These are phyloP conservation scores for Brassica incana DNA, from an alignment of 345 rosid species.

Conservation along the genomic window DNA sequence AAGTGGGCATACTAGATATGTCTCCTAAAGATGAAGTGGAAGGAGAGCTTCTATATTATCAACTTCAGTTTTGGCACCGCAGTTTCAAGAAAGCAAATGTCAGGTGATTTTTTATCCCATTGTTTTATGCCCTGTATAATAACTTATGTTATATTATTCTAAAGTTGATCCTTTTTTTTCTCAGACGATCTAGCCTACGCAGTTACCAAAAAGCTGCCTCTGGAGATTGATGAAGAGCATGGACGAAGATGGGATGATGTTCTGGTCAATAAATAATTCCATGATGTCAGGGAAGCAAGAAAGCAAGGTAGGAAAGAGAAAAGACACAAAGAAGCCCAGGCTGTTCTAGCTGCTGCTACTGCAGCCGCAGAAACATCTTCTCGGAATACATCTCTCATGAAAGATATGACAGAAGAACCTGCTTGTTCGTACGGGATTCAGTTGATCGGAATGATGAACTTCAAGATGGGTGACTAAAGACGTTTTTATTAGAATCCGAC, in stretches of 20 bases:
- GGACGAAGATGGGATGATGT: slow-evolving; percentile 77
- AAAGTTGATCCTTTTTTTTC: slow-evolving; percentile 16
- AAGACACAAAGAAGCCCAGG: slow-evolving; percentile 95
- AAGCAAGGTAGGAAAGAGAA: slow-evolving; percentile 95
- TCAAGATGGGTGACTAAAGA: no score
- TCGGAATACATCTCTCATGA: slow-evolving; percentile 78
- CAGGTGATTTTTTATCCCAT: slow-evolving; percentile 50
- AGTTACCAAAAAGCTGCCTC: slow-evolving; percentile 58
- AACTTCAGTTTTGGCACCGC: slow-evolving; percentile 65
- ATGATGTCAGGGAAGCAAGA: slow-evolving; percentile 82
- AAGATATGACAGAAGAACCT: slow-evolving; percentile 73
- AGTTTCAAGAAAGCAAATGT: slow-evolving; percentile 57
- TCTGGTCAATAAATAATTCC: slow-evolving; percentile 73
- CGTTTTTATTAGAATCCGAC: no score
- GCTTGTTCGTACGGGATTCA: neutral
- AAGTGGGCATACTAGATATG: slow-evolving; percentile 48
- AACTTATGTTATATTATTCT: neutral
- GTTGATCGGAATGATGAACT: no score
- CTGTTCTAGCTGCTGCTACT: slow-evolving; percentile 94
- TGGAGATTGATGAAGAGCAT: slow-evolving; percentile 73
- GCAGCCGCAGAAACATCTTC: slow-evolving; percentile 98
- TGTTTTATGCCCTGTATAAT: slow-evolving; percentile 16
- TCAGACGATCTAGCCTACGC: slow-evolving; percentile 70
- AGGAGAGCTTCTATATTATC: slow-evolving; percentile 86
- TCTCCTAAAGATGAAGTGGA: slow-evolving; percentile 92